These are phyloP conservation scores for Gossypium gossypioides DNA, from an alignment of 441 rosid species.

Conservation along the genomic window DNA sequence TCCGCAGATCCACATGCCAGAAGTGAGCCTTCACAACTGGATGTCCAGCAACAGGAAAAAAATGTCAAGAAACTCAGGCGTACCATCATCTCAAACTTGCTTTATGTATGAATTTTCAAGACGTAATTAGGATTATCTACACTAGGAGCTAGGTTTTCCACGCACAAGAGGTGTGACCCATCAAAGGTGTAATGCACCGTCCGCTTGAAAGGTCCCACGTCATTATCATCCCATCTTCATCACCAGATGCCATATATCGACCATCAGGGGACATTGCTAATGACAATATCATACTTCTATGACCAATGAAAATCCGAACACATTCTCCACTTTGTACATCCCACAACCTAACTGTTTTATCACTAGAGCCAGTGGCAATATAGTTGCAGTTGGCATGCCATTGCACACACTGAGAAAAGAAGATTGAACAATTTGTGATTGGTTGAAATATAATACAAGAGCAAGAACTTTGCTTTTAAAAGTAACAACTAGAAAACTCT, in stretches of 20 bases:
- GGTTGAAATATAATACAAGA: background rate
- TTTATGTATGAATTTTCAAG: background rate
- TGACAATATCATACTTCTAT: slow-evolving; percentile 86
- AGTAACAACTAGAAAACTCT: background rate
- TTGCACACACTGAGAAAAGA: slow-evolving; percentile 68
- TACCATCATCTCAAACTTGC: background rate
- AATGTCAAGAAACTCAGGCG: background rate
- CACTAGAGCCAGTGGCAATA: slow-evolving; percentile 89
- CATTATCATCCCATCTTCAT: slow-evolving; percentile 92
- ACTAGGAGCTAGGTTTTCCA: slow-evolving; percentile 30
- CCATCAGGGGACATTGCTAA: slow-evolving; percentile 96
- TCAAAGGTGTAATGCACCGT: slow-evolving; percentile 78
- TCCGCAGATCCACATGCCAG: slow-evolving; percentile 98
- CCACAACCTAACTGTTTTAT: slow-evolving; percentile 89
- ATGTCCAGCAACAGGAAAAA: background rate
- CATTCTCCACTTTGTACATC: slow-evolving; percentile 92
- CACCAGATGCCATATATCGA: slow-evolving; percentile 90
- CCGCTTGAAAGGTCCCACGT: slow-evolving; percentile 98
- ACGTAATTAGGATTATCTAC: background rate
- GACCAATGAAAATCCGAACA: slow-evolving; percentile 79
- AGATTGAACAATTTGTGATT: slow-evolving; percentile 7
- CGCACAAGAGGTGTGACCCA: slow-evolving; percentile 85
- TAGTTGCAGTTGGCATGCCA: slow-evolving; percentile 99
- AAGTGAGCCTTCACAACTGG: slow-evolving; percentile 88
- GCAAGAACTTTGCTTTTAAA: background rate